Percentiles rank a stretch among this genome's conserved stretches.
phyloP scores from a whole-genome alignment of 306 rosid genomes.

The Sicyos baderoa region DNA sequence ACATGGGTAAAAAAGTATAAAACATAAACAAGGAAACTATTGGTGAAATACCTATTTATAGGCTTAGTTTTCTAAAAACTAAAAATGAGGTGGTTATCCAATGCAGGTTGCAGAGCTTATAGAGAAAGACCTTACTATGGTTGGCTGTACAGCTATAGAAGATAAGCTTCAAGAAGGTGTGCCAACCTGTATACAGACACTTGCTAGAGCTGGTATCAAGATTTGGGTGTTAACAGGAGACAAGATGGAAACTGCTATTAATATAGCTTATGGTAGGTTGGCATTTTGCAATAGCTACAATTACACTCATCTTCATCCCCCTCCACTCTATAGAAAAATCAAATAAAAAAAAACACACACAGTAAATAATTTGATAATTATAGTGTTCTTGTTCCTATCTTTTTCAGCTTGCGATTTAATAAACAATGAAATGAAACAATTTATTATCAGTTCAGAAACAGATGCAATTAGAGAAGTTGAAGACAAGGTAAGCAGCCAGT shows the following conservation, averaged over 20 bases:
- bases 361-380: background rate
- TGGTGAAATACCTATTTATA: no score
- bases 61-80: no score
- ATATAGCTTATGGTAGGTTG: slow-evolving; percentile 85
- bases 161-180: slow-evolving; percentile 99
- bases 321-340: background rate
- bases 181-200: slow-evolving; percentile 88
- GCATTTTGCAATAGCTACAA: slow-evolving; percentile 17
- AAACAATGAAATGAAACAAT: slow-evolving; percentile 85
- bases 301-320: slow-evolving; percentile 13
- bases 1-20: no score
- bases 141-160: slow-evolving; percentile 96
- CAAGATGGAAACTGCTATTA: slow-evolving; percentile 98
- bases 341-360: background rate
- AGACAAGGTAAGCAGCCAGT: slow-evolving; percentile 50
- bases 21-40: no score
- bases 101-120: slow-evolving; percentile 90
- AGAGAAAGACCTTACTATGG: slow-evolving; percentile 71
- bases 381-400: slow-evolving; percentile 12
- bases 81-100: background rate
- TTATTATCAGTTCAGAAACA: slow-evolving; percentile 86
- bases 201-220: slow-evolving; percentile 89
- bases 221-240: slow-evolving; percentile 96
- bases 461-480: slow-evolving; percentile 90
- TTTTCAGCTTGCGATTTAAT: slow-evolving; percentile 82